phyloP scores from a whole-genome alignment of 1,284 basidiomycete genomes.

The Cryptococcus depauperatus region DNA sequence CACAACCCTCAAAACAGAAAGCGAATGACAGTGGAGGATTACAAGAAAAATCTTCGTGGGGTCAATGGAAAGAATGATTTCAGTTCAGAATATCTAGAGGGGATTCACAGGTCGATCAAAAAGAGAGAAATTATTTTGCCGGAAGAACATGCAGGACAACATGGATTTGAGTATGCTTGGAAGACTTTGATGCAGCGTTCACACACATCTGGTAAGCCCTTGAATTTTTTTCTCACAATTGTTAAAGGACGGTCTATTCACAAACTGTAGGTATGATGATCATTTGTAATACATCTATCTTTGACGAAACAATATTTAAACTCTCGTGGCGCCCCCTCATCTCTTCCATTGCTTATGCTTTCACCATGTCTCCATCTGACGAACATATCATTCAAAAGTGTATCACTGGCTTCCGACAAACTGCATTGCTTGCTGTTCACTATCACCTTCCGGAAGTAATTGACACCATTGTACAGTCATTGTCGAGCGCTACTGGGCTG shows the following conservation, averaged over 20 bases:
- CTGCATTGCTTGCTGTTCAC: slow-evolving; percentile 82
- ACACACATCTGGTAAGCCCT: slow-evolving; percentile 59
- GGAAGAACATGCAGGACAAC: slow-evolving; percentile 92
- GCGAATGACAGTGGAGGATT: slow-evolving; percentile 94
- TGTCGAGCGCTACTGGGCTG: slow-evolving; percentile 79
- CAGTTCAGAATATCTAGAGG: slow-evolving; percentile 70
- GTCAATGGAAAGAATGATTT: slow-evolving; percentile 86
- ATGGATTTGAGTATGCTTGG: slow-evolving; percentile 99
- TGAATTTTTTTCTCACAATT: not conserved
- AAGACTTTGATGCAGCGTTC: slow-evolving; percentile 84
- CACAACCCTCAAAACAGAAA: slow-evolving; percentile 96
- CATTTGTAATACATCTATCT: slow-evolving; percentile 65
- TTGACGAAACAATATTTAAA: slow-evolving; percentile 90
- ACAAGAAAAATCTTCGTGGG: slow-evolving; percentile 82
- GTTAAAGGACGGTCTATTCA: not conserved
- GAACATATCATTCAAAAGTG: slow-evolving; percentile 92
- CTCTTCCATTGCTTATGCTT: slow-evolving; percentile 82
- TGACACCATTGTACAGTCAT: slow-evolving; percentile 86
- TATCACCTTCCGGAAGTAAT: slow-evolving; percentile 91
- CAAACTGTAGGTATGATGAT: slow-evolving; percentile 58
- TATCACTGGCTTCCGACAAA: slow-evolving; percentile 91
- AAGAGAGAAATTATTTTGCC: slow-evolving; percentile 96
- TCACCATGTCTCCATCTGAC: slow-evolving; percentile 83
- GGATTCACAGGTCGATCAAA: slow-evolving; percentile 88
- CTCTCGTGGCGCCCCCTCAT: slow-evolving; percentile 85